Conservation (phyloP, 2,329 filamentous ascomycete genomes). For the Macrophomina pseudophaseolina region DNA sequence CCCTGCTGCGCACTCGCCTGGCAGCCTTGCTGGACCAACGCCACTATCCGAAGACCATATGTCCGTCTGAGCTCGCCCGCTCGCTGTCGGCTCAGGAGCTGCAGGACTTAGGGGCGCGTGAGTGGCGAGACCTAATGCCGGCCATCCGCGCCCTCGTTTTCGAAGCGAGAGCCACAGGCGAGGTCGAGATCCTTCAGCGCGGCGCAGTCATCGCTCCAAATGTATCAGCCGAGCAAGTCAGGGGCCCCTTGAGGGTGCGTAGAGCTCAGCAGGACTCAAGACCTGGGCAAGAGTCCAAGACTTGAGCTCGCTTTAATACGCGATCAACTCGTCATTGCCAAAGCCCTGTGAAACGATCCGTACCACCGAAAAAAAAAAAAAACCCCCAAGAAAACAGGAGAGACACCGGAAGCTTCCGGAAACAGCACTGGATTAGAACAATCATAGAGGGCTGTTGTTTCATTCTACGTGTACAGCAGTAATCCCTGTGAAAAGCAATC, state of each 20-base stretch:
- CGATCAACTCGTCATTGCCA: background rate
- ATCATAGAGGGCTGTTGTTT: no score
- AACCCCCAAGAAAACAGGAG: background rate
- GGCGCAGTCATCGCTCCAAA: conserved; percentile 47
- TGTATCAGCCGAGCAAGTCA: conserved; percentile 44
- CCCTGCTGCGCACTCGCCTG: conserved; percentile 33
- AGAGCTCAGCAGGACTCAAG: background rate
- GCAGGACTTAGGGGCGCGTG: conserved; percentile 30
- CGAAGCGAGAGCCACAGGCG: conserved; percentile 46
- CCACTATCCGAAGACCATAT: conserved; percentile 56
- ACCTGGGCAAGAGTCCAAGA: background rate
- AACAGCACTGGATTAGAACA: no score
- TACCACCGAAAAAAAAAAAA: background rate
- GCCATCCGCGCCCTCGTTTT: conserved; percentile 49
- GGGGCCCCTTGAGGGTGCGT: conserved; percentile 54
- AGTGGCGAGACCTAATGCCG: conserved; percentile 57
- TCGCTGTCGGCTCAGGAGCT: conserved; percentile 51
- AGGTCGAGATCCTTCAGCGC: conserved; percentile 57
- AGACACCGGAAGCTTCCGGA: no score
- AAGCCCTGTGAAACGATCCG: background rate
- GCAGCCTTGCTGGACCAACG: conserved; percentile 39
- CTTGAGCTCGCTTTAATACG: background rate
- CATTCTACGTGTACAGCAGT: no score
- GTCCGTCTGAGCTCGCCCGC: conserved; percentile 58
- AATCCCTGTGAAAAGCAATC: no score